These are phyloP conservation scores for Gigaspora rosea DNA, from an alignment of 192 early-diverging fungal species.

Conservation along the genomic window DNA sequence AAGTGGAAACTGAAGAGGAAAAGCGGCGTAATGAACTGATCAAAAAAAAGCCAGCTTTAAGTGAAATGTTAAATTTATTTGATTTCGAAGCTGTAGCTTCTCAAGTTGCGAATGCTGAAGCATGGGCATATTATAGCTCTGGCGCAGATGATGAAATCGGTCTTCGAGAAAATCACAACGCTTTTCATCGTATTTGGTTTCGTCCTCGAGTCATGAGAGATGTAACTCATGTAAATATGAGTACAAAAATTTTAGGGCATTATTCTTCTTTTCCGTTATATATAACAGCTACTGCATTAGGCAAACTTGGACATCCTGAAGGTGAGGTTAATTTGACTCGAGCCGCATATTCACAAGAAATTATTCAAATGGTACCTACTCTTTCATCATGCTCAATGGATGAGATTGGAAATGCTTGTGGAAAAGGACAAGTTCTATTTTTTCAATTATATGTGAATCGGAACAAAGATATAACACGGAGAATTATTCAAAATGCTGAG, in stretches of 20 bases:
- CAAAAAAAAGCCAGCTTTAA: constrained; percentile 53
- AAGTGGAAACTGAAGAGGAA: constrained; percentile 43
- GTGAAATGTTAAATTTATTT: constrained; percentile 65
- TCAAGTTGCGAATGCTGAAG: constrained; percentile 57
- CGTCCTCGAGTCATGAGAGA: constrained; percentile 75
- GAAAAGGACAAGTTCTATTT: constrained; percentile 53
- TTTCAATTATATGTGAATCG: constrained; percentile 87
- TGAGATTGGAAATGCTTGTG: constrained; percentile 59
- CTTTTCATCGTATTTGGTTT: constrained; percentile 72
- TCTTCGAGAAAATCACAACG: constrained; percentile 77
- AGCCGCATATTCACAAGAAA: constrained; percentile 45
- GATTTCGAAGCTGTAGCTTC: constrained; percentile 74
- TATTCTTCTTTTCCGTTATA: constrained; percentile 65
- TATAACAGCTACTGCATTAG: constrained; percentile 77
- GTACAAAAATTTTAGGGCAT: constrained; percentile 65
- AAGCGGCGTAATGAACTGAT: constrained; percentile 33
- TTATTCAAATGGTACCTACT: constrained; percentile 80
- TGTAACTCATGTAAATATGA: constrained; percentile 64
- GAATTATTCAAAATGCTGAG: constrained; percentile 73
- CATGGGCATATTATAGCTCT: constrained; percentile 84
- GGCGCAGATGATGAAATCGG: constrained; percentile 83
- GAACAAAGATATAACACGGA: constrained; percentile 63
- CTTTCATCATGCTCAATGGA: constrained; percentile 73
- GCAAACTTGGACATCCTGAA: constrained; percentile 69
- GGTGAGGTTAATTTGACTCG: constrained; percentile 70